Evolutionary conservation across 176 grass and related monocot species (phyloP), one percentile per base, ranked within the genome.

Genomic region (Microstegium vimineum): DNA sequence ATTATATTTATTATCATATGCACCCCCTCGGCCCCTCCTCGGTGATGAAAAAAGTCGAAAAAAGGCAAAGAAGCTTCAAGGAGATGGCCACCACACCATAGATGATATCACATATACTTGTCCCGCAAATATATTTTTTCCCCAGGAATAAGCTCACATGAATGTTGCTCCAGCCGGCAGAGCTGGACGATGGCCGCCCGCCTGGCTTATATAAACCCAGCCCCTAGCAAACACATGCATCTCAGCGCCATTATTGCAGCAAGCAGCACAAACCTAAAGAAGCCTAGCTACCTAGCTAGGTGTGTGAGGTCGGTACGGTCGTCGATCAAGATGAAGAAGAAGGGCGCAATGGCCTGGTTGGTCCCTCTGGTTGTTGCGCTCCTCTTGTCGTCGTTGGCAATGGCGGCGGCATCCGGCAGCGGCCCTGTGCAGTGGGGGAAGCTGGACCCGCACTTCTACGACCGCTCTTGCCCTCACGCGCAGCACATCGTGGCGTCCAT

Each of bases 371-470:
- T 25, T 13, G 23, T 46, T 4, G 25, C 46, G 3, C 3, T 62
- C 15, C n/a, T 84, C 61, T 41, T 74, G 42, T 32, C 47, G 68
- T 31, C 62, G 62, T 3, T 31, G 23, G 79, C 65, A 8, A 8
- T 27, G 69, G 68, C 75, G n/a, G n/a, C n/a, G 68, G 69, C 81
- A 11, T 49, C 13, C 25, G 42, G 13, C 42, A 3, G 8, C 18
- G 18, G 18, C 6, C 54, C 81, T 10, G 15, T 18, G 8, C 14
- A 20, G n/a, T 41, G 10, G 76, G 83, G 20, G 35, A 79, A 76
- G 52, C 85, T 98, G 31, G 83, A 79, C 65, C 88, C 90, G 3
- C 88, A 91, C 65, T 93, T 91, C 67, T 98, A 98, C 78, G 90
- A 91, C 31, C 62, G 30, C 1, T 89, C 92, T 11, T 98, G 95